Percentiles rank a stretch among this genome's conserved stretches.
phyloP scores from a whole-genome alignment of 148 eudicot species.

The Heliosperma pusillum region DNA sequence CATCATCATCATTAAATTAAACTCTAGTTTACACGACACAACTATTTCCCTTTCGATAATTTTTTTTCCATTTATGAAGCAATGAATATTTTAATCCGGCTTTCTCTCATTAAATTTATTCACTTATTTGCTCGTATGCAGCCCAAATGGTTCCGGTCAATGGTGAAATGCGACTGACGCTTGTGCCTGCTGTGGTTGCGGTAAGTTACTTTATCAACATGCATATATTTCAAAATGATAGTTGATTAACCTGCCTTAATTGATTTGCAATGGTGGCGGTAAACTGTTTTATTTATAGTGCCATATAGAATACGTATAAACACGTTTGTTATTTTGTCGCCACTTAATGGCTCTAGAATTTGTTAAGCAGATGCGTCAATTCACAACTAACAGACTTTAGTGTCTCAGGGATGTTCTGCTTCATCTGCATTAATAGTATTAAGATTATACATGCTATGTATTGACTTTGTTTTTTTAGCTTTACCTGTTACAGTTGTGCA shows the following conservation, averaged over 20 bases:
- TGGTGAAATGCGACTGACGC: slow-evolving; percentile 54
- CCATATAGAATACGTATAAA: not conserved
- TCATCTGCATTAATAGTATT: not conserved
- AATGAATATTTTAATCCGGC: not conserved
- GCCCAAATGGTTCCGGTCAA: slow-evolving; percentile 82
- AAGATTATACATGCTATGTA: not conserved
- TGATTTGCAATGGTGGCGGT: not conserved
- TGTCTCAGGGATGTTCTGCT: not conserved
- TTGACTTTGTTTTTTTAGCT: not conserved
- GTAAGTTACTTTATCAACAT: slow-evolving; percentile 43
- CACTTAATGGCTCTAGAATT: not conserved
- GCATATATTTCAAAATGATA: not conserved
- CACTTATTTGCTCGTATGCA: slow-evolving; percentile 33
- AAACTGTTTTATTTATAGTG: not conserved
- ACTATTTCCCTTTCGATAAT: not conserved
- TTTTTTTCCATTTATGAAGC: not conserved
- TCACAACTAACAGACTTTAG: not conserved
- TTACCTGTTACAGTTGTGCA: not conserved
- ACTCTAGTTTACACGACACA: not conserved
- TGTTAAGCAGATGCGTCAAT: not conserved
- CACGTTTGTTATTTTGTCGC: not conserved
- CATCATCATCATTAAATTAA: not conserved
- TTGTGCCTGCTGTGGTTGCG: slow-evolving; percentile 89
- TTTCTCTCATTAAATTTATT: slow-evolving; percentile 1
- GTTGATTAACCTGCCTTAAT: not conserved